Conservation (phyloP, 805 yeast species). For the Wickerhamiella alocasiicola region DNA sequence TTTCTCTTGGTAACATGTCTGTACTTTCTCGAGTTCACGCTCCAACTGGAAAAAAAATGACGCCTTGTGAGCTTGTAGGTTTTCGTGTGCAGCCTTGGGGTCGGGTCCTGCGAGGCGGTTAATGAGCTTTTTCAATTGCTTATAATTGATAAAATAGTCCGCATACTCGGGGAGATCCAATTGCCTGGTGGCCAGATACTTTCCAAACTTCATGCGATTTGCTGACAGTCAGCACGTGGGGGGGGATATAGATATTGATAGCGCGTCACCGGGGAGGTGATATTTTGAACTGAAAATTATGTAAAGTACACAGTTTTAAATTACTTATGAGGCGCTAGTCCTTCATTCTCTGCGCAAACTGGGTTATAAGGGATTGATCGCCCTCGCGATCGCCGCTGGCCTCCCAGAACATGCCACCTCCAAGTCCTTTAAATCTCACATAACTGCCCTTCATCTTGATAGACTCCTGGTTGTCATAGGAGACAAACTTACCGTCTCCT, state of each 20-base stretch:
- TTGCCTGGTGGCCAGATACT: conserved; percentile 86
- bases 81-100: conserved; percentile 33
- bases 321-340: too few relatives aligned
- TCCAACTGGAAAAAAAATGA: conserved; percentile 79
- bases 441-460: conserved; percentile 48
- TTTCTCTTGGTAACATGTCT: conserved; percentile 79
- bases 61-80: conserved; percentile 80
- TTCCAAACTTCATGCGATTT: conserved; percentile 92
- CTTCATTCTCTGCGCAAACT: conserved; percentile 14
- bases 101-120: conserved; percentile 44
- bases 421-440: conserved; percentile 37
- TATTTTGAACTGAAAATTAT: too few relatives aligned
- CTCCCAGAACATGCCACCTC: conserved; percentile 96
- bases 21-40: conserved; percentile 90
- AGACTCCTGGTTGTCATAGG: conserved; percentile 54
- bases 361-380: conserved; percentile 18
- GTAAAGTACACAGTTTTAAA: too few relatives aligned
- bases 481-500: conserved; percentile 31
- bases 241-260: too few relatives aligned
- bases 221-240: conserved; percentile 9
- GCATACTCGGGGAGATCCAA: conserved; percentile 91
- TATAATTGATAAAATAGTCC: conserved; percentile 87
- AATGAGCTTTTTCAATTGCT: conserved; percentile 82
- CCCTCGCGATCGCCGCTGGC: conserved; percentile 54
- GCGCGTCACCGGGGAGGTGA: too few relatives aligned